These are phyloP conservation scores for Amaranthus hypochondriacus DNA, from an alignment of 148 eudicot genomes.

Conservation along the genomic window DNA sequence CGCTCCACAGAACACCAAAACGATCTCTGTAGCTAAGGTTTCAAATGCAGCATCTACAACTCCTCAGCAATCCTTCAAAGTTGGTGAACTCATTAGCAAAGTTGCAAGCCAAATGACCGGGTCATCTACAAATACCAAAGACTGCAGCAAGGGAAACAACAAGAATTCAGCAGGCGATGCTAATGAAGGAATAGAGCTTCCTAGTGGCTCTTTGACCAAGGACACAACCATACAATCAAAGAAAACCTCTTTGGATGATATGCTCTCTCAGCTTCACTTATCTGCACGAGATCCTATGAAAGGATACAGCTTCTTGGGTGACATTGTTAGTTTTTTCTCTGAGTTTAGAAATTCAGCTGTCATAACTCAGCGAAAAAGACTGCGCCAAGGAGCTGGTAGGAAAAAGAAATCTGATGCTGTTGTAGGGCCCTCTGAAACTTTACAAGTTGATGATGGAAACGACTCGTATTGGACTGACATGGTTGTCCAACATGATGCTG, in stretches of 20 bases:
- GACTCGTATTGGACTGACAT: conserved; percentile 96
- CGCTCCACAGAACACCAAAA: conserved; percentile 40
- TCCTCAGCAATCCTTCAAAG: conserved; percentile 79
- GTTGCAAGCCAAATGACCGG: conserved; percentile 86
- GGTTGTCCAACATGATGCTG: conserved; percentile 68
- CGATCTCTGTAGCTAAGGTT: conserved; percentile 59
- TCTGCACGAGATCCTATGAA: conserved; percentile 63
- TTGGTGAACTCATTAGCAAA: conserved; percentile 88
- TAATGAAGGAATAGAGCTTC: conserved; percentile 35
- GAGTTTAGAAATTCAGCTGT: conserved; percentile 62
- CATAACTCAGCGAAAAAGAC: conserved; percentile 30
- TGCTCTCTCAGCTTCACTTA: conserved; percentile 63
- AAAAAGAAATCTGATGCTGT: conserved; percentile 48
- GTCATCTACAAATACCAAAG: conserved; percentile 38
- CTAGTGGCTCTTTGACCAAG: conserved; percentile 39
- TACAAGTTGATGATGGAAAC: conserved; percentile 80
- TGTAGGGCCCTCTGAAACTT: conserved; percentile 51
- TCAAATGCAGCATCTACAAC: conserved; percentile 39
- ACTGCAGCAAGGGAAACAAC: conserved; percentile 26
- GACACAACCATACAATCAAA: conserved; percentile 20
- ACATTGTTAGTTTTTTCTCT: conserved; percentile 43
- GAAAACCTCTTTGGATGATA: conserved; percentile 47
- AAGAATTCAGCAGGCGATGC: conserved; percentile 23
- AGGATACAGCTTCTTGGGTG: conserved; percentile 35
- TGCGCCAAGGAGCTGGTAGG: conserved; percentile 44